Evolutionary conservation across 441 rosid genomes (phyloP).

Genomic region (Geranium incanum): DNA sequence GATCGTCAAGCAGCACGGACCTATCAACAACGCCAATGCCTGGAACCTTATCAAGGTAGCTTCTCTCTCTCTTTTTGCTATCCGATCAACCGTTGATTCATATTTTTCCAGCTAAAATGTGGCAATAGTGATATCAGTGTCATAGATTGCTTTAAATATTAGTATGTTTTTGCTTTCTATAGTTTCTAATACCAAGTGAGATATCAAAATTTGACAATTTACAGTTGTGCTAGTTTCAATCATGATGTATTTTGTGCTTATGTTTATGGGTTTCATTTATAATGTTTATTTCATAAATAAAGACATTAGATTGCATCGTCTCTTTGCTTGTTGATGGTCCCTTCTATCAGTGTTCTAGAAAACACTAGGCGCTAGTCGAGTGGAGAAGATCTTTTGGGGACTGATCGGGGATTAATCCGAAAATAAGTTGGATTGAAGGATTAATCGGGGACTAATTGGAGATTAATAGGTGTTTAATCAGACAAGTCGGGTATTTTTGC

Average conservation of each 20-base stretch:
- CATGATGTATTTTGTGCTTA: neutral
- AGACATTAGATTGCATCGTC: neutral
- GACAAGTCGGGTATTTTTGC: too few relatives aligned
- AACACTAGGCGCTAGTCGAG: too few relatives aligned
- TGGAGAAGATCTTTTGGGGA: too few relatives aligned
- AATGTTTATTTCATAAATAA: neutral
- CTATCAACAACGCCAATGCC: slow-evolving; percentile 66
- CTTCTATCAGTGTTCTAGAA: neutral
- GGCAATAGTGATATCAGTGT: neutral
- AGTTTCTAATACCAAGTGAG: too few relatives aligned
- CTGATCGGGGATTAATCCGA: too few relatives aligned
- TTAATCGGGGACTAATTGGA: too few relatives aligned
- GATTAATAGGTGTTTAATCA: too few relatives aligned
- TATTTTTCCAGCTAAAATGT: neutral
- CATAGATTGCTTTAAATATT: neutral
- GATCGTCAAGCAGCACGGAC: slow-evolving; percentile 57
- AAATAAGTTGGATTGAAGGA: too few relatives aligned
- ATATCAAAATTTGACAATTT: neutral
- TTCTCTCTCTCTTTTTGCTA: neutral
- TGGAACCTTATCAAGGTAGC: slow-evolving; percentile 68
- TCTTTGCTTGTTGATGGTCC: neutral
- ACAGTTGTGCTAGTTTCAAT: neutral
- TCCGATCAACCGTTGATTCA: neutral
- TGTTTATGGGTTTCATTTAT: neutral
- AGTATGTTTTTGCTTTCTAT: too few relatives aligned